phyloP scores from a whole-genome alignment of 1,284 basidiomycete species.

The Tilletia walkeri region DNA sequence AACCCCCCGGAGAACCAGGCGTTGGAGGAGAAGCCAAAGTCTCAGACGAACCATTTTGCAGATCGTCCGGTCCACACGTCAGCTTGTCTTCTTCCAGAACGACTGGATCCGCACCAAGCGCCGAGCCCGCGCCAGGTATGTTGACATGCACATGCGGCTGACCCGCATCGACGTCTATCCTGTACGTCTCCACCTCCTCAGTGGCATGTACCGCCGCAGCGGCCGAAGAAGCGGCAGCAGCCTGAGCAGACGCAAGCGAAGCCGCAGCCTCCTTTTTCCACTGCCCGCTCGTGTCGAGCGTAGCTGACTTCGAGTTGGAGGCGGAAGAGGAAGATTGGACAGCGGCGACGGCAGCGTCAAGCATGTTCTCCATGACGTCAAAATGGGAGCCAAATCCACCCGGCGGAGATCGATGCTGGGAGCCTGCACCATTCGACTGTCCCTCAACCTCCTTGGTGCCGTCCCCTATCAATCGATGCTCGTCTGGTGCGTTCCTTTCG shows the following conservation, averaged over 20 bases:
- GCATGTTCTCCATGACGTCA: constrained; percentile 13
- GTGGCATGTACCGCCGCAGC: not conserved
- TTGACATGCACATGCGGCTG: constrained; percentile 17
- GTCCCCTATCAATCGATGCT: constrained; percentile 7
- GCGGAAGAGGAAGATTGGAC: not conserved
- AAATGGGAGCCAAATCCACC: not conserved
- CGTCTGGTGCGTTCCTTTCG: not conserved
- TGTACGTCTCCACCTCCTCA: constrained; percentile 12
- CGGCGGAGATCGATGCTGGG: too few species aligned
- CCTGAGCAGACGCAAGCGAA: not conserved
- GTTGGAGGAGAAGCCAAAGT: too few species aligned
- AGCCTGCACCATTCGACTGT: too few species aligned
- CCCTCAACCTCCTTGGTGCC: not conserved
- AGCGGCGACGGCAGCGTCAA: constrained; percentile 1
- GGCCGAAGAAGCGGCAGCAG: not conserved
- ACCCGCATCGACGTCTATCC: constrained; percentile 10
- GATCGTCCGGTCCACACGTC: not conserved
- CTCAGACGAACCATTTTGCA: too few species aligned
- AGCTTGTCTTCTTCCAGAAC: not conserved
- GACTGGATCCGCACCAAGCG: constrained; percentile 3
- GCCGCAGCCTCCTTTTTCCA: not conserved
- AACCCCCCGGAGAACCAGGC: too few species aligned
- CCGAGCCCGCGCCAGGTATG: constrained; percentile 8
- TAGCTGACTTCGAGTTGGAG: not conserved
- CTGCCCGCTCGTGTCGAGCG: not conserved